Evolutionary conservation across 2,329 filamentous ascomycete genomes (phyloP), one percentile per base, ranked within the genome.

Genomic region (Metarhizium guizhouense): DNA sequence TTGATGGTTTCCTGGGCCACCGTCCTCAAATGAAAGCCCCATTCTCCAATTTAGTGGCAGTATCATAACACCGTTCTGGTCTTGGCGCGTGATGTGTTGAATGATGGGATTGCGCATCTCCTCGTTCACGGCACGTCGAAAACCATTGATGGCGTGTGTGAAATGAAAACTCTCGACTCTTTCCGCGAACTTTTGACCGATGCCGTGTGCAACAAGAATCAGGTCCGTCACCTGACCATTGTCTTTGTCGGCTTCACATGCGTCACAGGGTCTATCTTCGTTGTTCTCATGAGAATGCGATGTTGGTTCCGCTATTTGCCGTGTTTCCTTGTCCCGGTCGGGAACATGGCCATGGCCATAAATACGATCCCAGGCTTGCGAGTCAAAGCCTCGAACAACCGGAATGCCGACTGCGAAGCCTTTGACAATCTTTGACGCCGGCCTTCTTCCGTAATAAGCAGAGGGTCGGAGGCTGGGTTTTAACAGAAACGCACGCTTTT

Each of bases 151-250:
- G 5, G 91, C 89, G 68, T 97, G 93, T 0, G 94, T 99, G 64
- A 99, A 99, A 69, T 97, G 90, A 64, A 92, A 99, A 63, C 90
- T 96, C 70, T 97, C 93, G 58, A 97, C 90, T 13, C 92, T 81
- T 68, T 99, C 91, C 0, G 92, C 95, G 52, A 97, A 80, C 68
- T 99, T 97, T 69, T 99, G 94, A 0, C 94, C 94, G 60, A 99
- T 97, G 2, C 94, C 94, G 65, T 99, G 94, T 47, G 94, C 88
- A 10, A 97, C 90, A 4, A 99, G 78, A 2, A 97, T 82, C 7
- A 99, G 76, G 65, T 99, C 94, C 1, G 88, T 93, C 5, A 95
- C 88, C 58, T 85, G 83, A 2, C 84, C 84, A 32, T 77, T 77
- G 47, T 82, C 76, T 66, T 84, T 79, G 67, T 90, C 77, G 62